Base-by-base conservation (phyloP, 441 rosid genomes). In the Croton setiger region DNA sequence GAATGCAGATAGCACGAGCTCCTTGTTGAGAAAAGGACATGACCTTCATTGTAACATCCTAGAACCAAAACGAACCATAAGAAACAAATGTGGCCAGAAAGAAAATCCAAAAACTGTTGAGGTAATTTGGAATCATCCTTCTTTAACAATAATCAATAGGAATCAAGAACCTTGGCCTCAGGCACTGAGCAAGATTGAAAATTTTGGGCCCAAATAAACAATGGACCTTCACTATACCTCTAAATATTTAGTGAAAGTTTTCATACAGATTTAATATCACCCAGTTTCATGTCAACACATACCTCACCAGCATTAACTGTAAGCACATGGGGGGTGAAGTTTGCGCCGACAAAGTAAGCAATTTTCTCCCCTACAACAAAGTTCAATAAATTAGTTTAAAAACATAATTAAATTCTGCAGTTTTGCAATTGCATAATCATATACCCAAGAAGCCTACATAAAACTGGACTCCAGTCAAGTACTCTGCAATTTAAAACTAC, bases 251-350 rank as follows among this genome's bases (percentile, higher is more conserved):
- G 18, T 17, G 44, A 39, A 39, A 4, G 10, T 5, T 5, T 39
- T 27, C 31, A 27, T 31, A n/a, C 13, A 36, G 21, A 39, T 27
- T 18, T 13, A 36, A 43, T 27, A 67, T 27, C 54, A 17, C 33
- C 11, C 6, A n/a, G 64, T 37, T 53, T 31, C 68, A 56, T 60
- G 36, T 45, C 20, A 49, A 49, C 54, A 51, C 85, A 54, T 86
- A 92, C 99, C 97, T 95, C 99, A 39, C 98, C 97, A 61, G 97
- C 77, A 76, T 88, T 83, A 17, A 92, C 95, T n/a, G 91, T 89
- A 76, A 95, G 74, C 64, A 92, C 82, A 78, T 92, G 96, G 60
- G 99, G 96, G 0, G 88, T 89, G 81, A 92, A 89, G 81, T 89
- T 83, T 64, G 90, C 86, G 43, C 92, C 89, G 20, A 79, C 93